phyloP scores from a whole-genome alignment of 495 filamentous ascomycete species.

The Daldinia childiae region DNA sequence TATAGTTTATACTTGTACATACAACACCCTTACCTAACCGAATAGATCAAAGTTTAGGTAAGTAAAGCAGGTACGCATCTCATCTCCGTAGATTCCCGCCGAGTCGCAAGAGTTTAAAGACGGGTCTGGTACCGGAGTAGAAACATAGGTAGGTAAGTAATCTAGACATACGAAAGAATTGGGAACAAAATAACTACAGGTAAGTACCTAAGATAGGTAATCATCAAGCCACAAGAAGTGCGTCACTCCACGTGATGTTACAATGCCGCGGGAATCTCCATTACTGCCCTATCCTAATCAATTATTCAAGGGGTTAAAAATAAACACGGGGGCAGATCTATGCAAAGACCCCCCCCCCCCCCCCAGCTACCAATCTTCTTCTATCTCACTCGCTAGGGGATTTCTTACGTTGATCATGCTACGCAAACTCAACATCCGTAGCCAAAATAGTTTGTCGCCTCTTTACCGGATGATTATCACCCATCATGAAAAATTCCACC shows the following conservation, averaged over 20 bases:
- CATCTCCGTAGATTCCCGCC: background rate
- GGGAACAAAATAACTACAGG: background rate
- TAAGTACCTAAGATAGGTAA: background rate
- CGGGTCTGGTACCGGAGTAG: background rate
- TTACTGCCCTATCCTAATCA: constrained; percentile 17
- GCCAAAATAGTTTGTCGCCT: constrained; percentile 16
- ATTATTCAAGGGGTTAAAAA: constrained; percentile 36
- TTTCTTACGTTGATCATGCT: constrained; percentile 39
- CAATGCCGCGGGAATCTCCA: constrained; percentile 39
- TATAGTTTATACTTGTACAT: background rate
- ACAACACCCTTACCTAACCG: background rate
- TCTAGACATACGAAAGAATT: background rate
- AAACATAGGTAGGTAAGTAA: background rate
- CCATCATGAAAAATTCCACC: background rate
- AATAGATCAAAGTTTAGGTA: background rate
- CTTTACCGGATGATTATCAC: background rate
- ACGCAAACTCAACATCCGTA: constrained; percentile 22
- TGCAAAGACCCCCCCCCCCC: constrained; percentile 26
- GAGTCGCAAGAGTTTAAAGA: background rate
- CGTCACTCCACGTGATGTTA: constrained; percentile 38
- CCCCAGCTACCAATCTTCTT: constrained; percentile 39
- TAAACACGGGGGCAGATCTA: constrained; percentile 42
- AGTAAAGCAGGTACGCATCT: background rate
- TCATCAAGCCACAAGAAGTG: constrained; percentile 37
- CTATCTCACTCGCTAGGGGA: constrained; percentile 33